These are phyloP conservation scores for Seiridium unicorne DNA, from an alignment of 2,329 filamentous ascomycete genomes.

Conservation along the genomic window DNA sequence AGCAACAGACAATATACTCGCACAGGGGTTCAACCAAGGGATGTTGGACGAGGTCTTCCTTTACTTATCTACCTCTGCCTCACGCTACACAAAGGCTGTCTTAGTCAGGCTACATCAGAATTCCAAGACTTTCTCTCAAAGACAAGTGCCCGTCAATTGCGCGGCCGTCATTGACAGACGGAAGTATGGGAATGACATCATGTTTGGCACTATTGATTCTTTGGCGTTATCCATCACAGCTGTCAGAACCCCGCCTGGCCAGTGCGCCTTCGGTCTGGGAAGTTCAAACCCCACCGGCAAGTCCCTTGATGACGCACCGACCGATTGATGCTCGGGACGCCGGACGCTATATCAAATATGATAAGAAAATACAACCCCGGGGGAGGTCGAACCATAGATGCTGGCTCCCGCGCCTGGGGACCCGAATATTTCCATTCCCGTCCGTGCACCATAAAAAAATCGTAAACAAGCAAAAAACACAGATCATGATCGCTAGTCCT, in stretches of 20 bases:
- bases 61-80: neutral
- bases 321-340: neutral
- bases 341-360: neutral
- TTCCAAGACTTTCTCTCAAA: neutral
- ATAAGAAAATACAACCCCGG: no score
- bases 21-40: neutral
- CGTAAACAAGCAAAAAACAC: no score
- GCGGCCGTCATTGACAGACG: neutral
- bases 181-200: conserved; percentile 6
- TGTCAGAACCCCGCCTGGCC: neutral
- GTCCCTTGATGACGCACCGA: conserved; percentile 1
- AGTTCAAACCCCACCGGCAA: neutral
- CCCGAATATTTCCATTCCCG: no score
- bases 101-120: neutral
- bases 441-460: no score
- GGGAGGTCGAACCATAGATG: no score
- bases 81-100: no score
- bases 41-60: neutral
- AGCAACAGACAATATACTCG: neutral
- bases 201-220: conserved; percentile 8
- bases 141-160: neutral
- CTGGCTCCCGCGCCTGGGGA: no score
- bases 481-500: no score
- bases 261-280: neutral
- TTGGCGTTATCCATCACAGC: neutral